Conservation (phyloP, 352 stramenopile genomes). For the Elongisporangium undulatum region DNA sequence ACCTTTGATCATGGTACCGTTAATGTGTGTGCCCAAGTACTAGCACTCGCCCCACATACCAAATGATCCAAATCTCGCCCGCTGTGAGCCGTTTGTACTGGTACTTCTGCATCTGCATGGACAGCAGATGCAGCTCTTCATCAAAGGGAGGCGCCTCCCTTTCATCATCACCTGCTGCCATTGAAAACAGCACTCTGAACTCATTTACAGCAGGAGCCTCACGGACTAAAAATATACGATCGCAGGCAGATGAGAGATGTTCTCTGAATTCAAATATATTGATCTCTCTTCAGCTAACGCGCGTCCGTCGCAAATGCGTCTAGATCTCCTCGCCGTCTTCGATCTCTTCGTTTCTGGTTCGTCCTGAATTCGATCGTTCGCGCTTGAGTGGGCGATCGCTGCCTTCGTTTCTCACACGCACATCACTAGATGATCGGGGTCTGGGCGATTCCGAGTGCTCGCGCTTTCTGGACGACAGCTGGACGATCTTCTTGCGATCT, state of each 20-base stretch:
- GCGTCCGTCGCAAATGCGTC: not conserved
- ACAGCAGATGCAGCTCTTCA: slow-evolving; percentile 35
- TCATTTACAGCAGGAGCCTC: no score
- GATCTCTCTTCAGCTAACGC: no score
- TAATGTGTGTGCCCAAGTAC: not conserved
- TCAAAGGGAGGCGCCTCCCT: slow-evolving; percentile 18
- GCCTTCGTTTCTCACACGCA: not conserved
- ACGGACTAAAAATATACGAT: no score
- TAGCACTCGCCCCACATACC: slow-evolving; percentile 15
- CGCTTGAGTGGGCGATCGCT: not conserved
- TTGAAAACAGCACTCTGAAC: no score
- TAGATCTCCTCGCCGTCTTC: slow-evolving; percentile 2
- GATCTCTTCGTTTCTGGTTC: slow-evolving; percentile 2
- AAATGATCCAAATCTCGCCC: slow-evolving; percentile 42
- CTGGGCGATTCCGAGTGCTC: slow-evolving; percentile 24
- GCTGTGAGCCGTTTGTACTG: slow-evolving; percentile 27
- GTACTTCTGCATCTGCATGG: slow-evolving; percentile 57
- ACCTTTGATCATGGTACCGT: slow-evolving; percentile 16
- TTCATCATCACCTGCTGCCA: not conserved
- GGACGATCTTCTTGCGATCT: not conserved
- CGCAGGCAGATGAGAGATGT: no score
- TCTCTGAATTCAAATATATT: no score
- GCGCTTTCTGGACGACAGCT: slow-evolving; percentile 13
- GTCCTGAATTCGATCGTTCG: slow-evolving; percentile 5
- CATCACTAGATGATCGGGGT: slow-evolving; percentile 6